Evolutionary conservation across 495 filamentous ascomycete species (phyloP).

Genomic region (Pyrenula massariospora): DNA sequence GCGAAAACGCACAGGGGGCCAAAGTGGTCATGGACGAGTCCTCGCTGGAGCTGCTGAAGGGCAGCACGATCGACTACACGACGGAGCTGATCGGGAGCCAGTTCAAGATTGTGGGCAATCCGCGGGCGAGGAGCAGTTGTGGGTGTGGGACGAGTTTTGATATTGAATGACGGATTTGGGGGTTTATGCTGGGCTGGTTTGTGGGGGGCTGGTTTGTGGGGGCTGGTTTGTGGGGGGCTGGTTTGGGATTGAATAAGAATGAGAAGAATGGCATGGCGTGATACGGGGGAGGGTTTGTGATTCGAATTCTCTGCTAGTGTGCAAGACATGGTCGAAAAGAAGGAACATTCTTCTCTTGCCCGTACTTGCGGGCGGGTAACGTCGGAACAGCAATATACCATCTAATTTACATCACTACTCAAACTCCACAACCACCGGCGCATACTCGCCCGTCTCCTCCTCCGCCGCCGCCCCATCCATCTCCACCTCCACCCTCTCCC

Average conservation of each 20-base stretch:
- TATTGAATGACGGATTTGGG: slow-evolving; percentile 61
- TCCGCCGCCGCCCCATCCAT: slow-evolving; percentile 64
- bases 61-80: slow-evolving; percentile 89
- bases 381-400: too few relatives aligned
- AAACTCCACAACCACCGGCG: slow-evolving; percentile 69
- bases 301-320: too few relatives aligned
- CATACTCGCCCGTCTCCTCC: slow-evolving; percentile 78
- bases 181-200: too few relatives aligned
- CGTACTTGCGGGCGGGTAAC: too few relatives aligned
- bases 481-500: slow-evolving; percentile 70
- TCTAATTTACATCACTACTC: slow-evolving; percentile 11
- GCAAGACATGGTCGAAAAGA: too few relatives aligned
- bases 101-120: slow-evolving; percentile 93
- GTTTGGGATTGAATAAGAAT: too few relatives aligned
- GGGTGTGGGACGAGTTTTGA: slow-evolving; percentile 98
- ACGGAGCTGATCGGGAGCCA: slow-evolving; percentile 96
- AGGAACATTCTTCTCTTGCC: too few relatives aligned
- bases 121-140: slow-evolving; percentile 82
- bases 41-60: slow-evolving; percentile 79
- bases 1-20: slow-evolving; percentile 34
- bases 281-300: not conserved
- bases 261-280: too few relatives aligned
- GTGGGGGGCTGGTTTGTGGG: too few relatives aligned
- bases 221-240: too few relatives aligned
- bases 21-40: slow-evolving; percentile 84